Evolutionary conservation across 805 yeast species (phyloP).

Genomic region (Starmerella vitae): DNA sequence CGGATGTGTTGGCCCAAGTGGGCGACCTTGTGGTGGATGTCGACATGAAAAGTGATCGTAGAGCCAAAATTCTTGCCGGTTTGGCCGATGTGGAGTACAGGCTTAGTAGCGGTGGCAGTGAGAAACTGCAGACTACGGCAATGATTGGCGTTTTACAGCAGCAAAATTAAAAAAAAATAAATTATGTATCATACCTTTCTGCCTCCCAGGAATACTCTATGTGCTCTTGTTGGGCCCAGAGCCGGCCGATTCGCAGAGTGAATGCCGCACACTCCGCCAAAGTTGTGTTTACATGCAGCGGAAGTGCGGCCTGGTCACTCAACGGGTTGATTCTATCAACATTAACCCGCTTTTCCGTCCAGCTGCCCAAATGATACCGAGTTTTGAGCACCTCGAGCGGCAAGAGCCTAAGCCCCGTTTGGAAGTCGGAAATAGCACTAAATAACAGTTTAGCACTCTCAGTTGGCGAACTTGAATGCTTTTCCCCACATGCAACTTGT

Average conservation of each 20-base stretch:
- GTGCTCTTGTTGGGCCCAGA: constrained; percentile 27
- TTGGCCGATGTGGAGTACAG: constrained; percentile 84
- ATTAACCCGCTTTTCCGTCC: constrained; percentile 17
- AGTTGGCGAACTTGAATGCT: constrained; percentile 2
- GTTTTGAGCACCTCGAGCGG: constrained; percentile 15
- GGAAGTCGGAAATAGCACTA: constrained; percentile 22
- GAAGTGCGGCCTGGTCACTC: constrained; percentile 27
- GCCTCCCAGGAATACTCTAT: constrained; percentile 25
- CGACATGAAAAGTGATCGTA: constrained; percentile 48
- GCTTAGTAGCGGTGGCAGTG: constrained; percentile 83
- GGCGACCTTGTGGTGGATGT: constrained; percentile 55
- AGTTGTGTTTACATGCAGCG: constrained; percentile 29
- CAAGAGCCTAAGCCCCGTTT: constrained; percentile 21
- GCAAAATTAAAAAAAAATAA: not conserved
- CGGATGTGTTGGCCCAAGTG: constrained; percentile 70
- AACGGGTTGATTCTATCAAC: constrained; percentile 25
- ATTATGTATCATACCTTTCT: not conserved
- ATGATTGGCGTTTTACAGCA: constrained; percentile 72
- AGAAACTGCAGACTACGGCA: constrained; percentile 79
- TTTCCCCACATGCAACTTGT: constrained; percentile 17
- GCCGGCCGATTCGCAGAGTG: constrained; percentile 26
- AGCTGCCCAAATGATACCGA: constrained; percentile 18
- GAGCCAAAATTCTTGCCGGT: constrained; percentile 53
- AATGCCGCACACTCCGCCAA: constrained; percentile 32
- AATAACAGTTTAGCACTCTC: constrained; percentile 8